These are phyloP conservation scores for Melaleuca alternifolia DNA, from an alignment of 345 rosid species.

Conservation along the genomic window DNA sequence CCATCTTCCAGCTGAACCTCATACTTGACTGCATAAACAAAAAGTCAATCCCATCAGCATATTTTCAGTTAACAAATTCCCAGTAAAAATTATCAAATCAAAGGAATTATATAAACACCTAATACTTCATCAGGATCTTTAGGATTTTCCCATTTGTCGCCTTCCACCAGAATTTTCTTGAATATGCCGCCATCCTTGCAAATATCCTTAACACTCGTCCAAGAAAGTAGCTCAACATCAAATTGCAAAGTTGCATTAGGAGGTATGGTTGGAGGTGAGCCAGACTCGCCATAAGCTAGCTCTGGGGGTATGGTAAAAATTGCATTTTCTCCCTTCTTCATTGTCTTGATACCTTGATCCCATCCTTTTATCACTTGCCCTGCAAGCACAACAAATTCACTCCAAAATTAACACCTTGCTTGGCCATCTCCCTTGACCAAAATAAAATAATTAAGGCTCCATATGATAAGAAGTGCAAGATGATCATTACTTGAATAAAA, in stretches of 20 bases:
- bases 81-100: conserved; percentile 28
- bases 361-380: conserved; percentile 97
- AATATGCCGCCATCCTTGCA: conserved; percentile 15
- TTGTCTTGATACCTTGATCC: conserved; percentile 93
- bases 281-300: conserved; percentile 77
- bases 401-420: not conserved
- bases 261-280: conserved; percentile 90
- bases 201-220: conserved; percentile 17
- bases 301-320: conserved; percentile 74
- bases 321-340: conserved; percentile 94
- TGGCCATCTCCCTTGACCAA: not conserved
- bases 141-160: conserved; percentile 15
- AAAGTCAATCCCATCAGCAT: not conserved
- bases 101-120: not conserved
- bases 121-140: conserved; percentile 15
- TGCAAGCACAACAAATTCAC: conserved; percentile 4
- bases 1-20: conserved; percentile 78
- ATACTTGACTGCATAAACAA: conserved; percentile 47
- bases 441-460: not conserved
- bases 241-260: conserved; percentile 81
- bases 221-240: conserved; percentile 6
- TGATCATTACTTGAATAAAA: not conserved
- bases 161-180: conserved; percentile 10
- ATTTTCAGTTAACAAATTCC: conserved; percentile 22
- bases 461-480: not conserved